These are phyloP conservation scores for Avena sativa DNA, from an alignment of 176 grass and related monocot genomes.

Conservation along the genomic window DNA sequence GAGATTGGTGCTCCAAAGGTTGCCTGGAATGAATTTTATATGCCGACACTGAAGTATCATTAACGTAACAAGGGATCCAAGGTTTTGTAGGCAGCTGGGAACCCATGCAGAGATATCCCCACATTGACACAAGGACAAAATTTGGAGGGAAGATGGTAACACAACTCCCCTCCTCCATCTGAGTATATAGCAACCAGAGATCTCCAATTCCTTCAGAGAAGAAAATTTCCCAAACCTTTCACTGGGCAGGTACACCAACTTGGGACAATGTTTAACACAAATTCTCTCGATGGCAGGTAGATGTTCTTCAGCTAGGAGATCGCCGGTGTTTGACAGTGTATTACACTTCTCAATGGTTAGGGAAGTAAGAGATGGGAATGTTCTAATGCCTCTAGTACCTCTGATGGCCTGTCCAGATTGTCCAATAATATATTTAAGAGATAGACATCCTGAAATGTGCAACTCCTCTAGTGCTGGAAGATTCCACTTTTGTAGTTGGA, in stretches of 20 bases:
- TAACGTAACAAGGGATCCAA: neutral
- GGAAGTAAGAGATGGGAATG: neutral
- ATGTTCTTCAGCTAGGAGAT: neutral
- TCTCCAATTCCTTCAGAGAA: neutral
- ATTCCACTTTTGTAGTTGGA: neutral
- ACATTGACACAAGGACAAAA: rapidly evolving
- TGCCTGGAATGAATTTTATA: neutral
- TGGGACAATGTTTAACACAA: rapidly evolving
- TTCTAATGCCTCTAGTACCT: neutral
- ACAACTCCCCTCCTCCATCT: neutral
- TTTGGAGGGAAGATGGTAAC: neutral
- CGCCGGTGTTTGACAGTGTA: neutral
- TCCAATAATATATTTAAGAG: neutral
- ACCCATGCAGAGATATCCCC: constrained; percentile 7
- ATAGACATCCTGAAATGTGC: neutral
- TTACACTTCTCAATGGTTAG: rapidly evolving
- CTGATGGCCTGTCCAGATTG: neutral
- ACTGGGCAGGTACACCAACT: neutral
- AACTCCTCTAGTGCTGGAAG: neutral
- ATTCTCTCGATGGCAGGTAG: neutral
- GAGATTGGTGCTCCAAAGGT: neutral
- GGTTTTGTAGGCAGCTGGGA: neutral
- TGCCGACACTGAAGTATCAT: rapidly evolving
- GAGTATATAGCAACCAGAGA: rapidly evolving
- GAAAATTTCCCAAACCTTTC: neutral